These are phyloP conservation scores for Cyanidioschyzon merolae DNA, from an alignment of 23 red algal genomes.

Conservation along the genomic window DNA sequence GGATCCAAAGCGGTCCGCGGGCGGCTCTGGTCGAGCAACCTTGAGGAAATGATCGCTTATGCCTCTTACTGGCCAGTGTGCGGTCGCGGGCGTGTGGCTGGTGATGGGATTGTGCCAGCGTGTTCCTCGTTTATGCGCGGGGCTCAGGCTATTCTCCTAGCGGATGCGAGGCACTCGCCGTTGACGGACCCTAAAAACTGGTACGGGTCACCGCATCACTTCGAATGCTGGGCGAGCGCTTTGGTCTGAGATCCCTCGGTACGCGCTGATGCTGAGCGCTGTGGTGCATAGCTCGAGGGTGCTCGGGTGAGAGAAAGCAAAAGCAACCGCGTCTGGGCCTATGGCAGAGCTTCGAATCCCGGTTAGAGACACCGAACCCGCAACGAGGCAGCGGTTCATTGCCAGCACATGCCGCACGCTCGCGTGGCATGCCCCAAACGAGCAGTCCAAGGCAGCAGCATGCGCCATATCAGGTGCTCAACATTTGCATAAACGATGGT, in stretches of 20 bases:
- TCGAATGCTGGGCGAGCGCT: not conserved
- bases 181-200: not conserved
- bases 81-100: not conserved
- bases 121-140: not conserved
- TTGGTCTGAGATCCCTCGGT: conserved; percentile 1
- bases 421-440: too few species aligned
- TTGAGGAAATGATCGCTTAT: not conserved
- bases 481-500: too few species aligned
- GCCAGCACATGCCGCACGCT: too few species aligned
- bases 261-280: too few species aligned
- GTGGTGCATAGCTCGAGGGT: too few species aligned
- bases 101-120: conserved; percentile 10
- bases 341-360: not conserved
- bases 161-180: conserved; percentile 5
- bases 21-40: not conserved
- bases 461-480: too few species aligned
- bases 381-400: not conserved
- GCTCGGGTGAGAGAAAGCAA: not conserved
- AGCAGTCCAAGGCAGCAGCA: too few species aligned
- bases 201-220: conserved; percentile 15
- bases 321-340: not conserved
- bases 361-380: not conserved
- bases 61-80: conserved; percentile 12
- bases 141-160: not conserved
- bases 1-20: conserved; percentile 1